phyloP scores from a whole-genome alignment of 345 rosid genomes.

The Hibiscus syriacus region DNA sequence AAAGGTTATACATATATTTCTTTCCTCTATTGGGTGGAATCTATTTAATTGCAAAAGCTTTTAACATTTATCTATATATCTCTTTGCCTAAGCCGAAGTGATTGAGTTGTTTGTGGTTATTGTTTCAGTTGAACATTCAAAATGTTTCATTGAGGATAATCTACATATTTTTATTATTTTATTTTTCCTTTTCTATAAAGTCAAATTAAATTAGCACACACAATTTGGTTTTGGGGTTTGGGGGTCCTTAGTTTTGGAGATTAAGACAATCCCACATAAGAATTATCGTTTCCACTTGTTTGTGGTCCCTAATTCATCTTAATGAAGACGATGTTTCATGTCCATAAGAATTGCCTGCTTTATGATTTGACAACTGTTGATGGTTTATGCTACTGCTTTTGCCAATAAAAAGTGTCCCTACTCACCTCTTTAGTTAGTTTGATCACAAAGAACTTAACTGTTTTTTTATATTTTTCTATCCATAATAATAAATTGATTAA shows the following conservation, averaged over 20 bases:
- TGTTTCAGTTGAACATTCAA: constrained; percentile 14
- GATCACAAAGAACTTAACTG: no score
- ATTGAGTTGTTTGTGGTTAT: constrained; percentile 35
- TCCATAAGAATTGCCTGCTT: constrained; percentile 33
- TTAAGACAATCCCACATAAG: constrained; percentile 33
- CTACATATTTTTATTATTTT: constrained; percentile 6
- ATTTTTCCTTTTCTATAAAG: constrained; percentile 8
- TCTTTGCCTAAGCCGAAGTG: constrained; percentile 13
- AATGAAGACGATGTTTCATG: constrained; percentile 32
- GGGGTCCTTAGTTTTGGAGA: constrained; percentile 25
- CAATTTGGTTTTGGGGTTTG: constrained; percentile 26
- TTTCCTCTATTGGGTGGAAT: constrained; percentile 14
- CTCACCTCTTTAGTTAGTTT: constrained; percentile 15
- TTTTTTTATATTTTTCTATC: no score
- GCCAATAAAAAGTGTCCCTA: constrained; percentile 27
- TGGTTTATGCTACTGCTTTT: constrained; percentile 38
- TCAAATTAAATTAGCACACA: constrained; percentile 18
- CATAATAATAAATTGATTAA: no score
- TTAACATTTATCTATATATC: neutral
- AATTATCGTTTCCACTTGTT: constrained; percentile 8
- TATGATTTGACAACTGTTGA: constrained; percentile 53
- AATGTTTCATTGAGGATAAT: neutral
- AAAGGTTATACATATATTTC: constrained; percentile 16
- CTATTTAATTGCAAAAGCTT: neutral
- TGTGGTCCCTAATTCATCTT: constrained; percentile 46